Conservation (phyloP, 306 rosid genomes). For the Cucumis hystrix region DNA sequence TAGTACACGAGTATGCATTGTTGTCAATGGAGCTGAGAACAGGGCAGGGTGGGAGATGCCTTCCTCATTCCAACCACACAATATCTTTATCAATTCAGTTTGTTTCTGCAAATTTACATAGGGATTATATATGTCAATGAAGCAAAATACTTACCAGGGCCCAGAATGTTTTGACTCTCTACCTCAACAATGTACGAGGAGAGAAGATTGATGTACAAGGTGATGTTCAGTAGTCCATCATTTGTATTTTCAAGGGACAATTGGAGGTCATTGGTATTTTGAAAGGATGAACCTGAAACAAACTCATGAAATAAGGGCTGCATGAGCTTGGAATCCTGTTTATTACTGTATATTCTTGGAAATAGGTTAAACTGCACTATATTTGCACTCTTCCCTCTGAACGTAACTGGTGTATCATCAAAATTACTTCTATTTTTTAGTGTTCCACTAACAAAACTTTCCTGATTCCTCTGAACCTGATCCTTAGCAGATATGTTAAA, state of each 20-base stretch:
- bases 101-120: background rate
- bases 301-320: slow-evolving; percentile 93
- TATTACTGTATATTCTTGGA: slow-evolving; percentile 56
- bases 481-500: slow-evolving; percentile 59
- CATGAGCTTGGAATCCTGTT: slow-evolving; percentile 62
- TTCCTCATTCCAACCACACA: background rate
- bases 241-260: slow-evolving; percentile 63
- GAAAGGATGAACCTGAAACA: slow-evolving; percentile 68
- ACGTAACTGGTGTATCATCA: slow-evolving; percentile 72
- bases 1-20: background rate
- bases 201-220: slow-evolving; percentile 68
- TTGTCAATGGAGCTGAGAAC: background rate
- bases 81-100: background rate
- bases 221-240: slow-evolving; percentile 65
- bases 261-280: slow-evolving; percentile 48
- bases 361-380: slow-evolving; percentile 70
- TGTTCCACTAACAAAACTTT: slow-evolving; percentile 68
- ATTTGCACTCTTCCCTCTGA: slow-evolving; percentile 62
- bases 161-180: slow-evolving; percentile 48
- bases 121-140: background rate
- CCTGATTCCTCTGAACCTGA: slow-evolving; percentile 28
- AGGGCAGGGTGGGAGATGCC: background rate
- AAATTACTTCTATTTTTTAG: slow-evolving; percentile 53
- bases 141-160: slow-evolving; percentile 64
- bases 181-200: slow-evolving; percentile 84